These are phyloP conservation scores for Ceratorhiza oryzae-sativae DNA, from an alignment of 1,284 basidiomycete species.

Conservation along the genomic window DNA sequence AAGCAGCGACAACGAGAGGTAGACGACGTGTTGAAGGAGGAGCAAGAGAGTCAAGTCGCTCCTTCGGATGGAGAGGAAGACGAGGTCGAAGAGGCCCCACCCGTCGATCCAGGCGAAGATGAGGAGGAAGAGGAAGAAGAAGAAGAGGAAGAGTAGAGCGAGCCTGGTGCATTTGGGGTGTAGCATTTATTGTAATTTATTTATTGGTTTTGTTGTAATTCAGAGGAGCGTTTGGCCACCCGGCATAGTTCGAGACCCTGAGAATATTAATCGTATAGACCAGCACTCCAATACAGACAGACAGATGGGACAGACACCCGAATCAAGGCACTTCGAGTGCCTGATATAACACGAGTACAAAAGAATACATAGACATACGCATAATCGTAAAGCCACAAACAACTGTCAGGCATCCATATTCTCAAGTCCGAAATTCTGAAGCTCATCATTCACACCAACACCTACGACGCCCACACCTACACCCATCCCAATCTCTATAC, in stretches of 20 bases:
- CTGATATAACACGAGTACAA: not conserved
- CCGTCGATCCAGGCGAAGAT: not conserved
- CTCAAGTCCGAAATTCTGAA: conserved; percentile 18
- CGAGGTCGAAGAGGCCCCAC: not conserved
- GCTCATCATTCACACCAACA: conserved; percentile 1
- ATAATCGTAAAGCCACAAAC: not conserved
- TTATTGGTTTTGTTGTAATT: not conserved
- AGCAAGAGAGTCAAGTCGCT: not conserved
- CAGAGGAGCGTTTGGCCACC: not conserved
- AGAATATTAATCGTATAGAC: not conserved
- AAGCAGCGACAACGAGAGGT: not conserved
- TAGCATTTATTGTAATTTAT: conserved; percentile 20
- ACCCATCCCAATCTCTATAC: not conserved
- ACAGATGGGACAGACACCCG: not conserved
- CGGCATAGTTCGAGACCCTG: too few species aligned
- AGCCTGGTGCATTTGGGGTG: not conserved
- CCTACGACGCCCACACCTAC: not conserved
- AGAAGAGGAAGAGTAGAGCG: not conserved
- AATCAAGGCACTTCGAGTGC: conserved; percentile 3
- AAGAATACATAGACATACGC: conserved; percentile 13
- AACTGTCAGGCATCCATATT: conserved; percentile 1
- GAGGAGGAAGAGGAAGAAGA: conserved; percentile 28
- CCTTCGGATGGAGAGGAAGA: conserved; percentile 4
- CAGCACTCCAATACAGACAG: not conserved
- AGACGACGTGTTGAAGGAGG: not conserved